Evolutionary conservation across 163 green algal species (phyloP), one percentile per base, ranked within the genome.

Genomic region (Smithsoniella earleae): DNA sequence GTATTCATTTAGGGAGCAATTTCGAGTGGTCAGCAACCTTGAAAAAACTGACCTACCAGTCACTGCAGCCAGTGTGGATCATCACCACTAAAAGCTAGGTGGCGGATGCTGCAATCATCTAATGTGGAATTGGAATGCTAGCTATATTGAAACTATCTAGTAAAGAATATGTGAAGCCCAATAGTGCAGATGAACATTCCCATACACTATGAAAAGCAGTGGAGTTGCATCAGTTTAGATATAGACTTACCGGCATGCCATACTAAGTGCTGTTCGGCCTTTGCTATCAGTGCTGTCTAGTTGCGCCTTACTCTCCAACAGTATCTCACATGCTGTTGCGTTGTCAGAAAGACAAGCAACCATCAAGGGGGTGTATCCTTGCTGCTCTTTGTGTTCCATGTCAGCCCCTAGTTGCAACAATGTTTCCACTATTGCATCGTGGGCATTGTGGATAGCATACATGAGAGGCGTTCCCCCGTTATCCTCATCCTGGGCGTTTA

Each of bases 381-480:
- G 58, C 25, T 69, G 58, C 25, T 69, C 58, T 13, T 69, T 33
- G 58, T 69, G 58, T 38, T 78, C 62, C 37, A 78, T 40, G 22
- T 78, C 46, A 22, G 74, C 74, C 18, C 34, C 34, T 13, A 40
- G 28, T 36, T 46, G 22, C 13, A 78, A 18, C 2, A 78, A 31
- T 34, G 22, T 37, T 30, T 77, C 66, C 13, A 78, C 74, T 3
- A 65, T 69, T n/a, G 36, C 45, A 33, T 52, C 43, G 10, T 78
- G 62, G 55, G 46, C 34, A 27, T 63, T 72, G 34, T 76, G 31
- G 8, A 55, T 62, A 20, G 74, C 74, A 58, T 75, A 66, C 22
- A 78, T 44, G 34, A 78, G 58, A 6, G 74, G 74, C 8, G 58
- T 78, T 13, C 27, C 74, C 5, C 74, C 74, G 62, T 78, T 69